phyloP scores from a whole-genome alignment of 441 rosid genomes.

The Gossypium schwendimanii region DNA sequence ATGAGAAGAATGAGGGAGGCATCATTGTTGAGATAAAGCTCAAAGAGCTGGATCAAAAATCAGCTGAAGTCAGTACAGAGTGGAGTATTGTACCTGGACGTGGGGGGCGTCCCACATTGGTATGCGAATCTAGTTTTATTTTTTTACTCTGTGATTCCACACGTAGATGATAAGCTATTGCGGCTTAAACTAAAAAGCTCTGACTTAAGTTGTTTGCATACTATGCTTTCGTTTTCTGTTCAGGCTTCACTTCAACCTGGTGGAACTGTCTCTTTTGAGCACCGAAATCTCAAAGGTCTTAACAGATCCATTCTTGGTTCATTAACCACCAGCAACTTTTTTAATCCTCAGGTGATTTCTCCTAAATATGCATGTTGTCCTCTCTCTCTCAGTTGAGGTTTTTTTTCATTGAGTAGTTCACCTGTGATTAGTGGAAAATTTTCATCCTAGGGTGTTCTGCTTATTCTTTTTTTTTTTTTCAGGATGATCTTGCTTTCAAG shows the following conservation, averaged over 20 bases:
- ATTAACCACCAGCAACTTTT: conserved; percentile 91
- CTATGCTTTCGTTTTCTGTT: conserved; percentile 5
- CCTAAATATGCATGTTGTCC: background rate
- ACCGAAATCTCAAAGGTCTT: conserved; percentile 78
- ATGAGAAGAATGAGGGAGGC: conserved; percentile 94
- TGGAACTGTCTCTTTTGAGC: conserved; percentile 93
- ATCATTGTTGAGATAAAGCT: conserved; percentile 93
- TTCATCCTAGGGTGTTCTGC: conserved; percentile 5
- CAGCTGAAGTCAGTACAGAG: conserved; percentile 96
- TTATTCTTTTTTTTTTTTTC: background rate
- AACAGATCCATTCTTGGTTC: conserved; percentile 92
- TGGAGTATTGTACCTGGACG: conserved; percentile 99
- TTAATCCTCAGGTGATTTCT: conserved; percentile 67
- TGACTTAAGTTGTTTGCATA: background rate
- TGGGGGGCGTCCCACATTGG: conserved; percentile 91
- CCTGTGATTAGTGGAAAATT: background rate
- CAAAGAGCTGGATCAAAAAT: conserved; percentile 87
- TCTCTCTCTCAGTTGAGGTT: background rate
- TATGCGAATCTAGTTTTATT: conserved; percentile 21
- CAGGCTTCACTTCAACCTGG: conserved; percentile 95
- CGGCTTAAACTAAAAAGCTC: background rate
- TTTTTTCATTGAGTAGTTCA: background rate
- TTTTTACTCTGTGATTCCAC: background rate
- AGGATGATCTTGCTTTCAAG: conserved; percentile 56
- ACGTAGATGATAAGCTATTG: background rate